Conservation (phyloP, 2,329 filamentous ascomycete genomes). For the Cladosporium sp. region DNA sequence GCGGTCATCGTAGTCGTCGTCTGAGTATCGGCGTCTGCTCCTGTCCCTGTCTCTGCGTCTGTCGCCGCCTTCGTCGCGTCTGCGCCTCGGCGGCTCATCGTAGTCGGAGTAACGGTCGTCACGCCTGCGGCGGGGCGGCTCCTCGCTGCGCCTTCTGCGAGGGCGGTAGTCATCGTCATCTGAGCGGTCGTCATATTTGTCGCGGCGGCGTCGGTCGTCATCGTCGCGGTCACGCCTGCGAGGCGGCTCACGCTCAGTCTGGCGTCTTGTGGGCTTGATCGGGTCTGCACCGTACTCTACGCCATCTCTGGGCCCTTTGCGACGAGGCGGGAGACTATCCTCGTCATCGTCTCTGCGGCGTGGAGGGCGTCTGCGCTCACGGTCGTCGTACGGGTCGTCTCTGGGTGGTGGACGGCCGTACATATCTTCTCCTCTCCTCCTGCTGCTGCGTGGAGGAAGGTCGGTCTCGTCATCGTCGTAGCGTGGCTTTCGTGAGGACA, state of each 20-base stretch:
- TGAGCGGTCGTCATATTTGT: conserved; percentile 18
- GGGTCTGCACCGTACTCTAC: conserved; percentile 15
- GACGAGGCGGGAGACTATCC: conserved; percentile 21
- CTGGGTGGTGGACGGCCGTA: conserved; percentile 11
- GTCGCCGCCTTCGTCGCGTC: conserved; percentile 15
- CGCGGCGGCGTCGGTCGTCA: conserved; percentile 17
- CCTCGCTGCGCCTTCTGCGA: conserved; percentile 16
- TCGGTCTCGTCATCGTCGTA: conserved; percentile 17
- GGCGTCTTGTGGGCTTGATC: conserved; percentile 12
- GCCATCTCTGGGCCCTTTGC: conserved; percentile 18
- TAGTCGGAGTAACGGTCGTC: conserved; percentile 15
- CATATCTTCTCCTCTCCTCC: conserved; percentile 7
- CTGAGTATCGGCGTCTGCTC: conserved; percentile 10
- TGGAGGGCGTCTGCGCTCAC: conserved; percentile 13
- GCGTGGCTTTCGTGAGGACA: conserved; percentile 6
- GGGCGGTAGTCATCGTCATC: conserved; percentile 21
- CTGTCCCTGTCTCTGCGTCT: conserved; percentile 12
- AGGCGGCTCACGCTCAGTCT: conserved; percentile 12
- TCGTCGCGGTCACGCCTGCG: conserved; percentile 15
- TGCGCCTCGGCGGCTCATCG: conserved; percentile 15
- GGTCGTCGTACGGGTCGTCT: conserved; percentile 14
- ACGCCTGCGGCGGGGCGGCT: conserved; percentile 16
- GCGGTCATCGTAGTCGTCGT: conserved; percentile 15
- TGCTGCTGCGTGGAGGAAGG: neutral
- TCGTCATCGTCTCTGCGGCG: conserved; percentile 19